Evolutionary conservation across 1,139 yeast genomes (phyloP).

Genomic region (Candida dubliniensis): DNA sequence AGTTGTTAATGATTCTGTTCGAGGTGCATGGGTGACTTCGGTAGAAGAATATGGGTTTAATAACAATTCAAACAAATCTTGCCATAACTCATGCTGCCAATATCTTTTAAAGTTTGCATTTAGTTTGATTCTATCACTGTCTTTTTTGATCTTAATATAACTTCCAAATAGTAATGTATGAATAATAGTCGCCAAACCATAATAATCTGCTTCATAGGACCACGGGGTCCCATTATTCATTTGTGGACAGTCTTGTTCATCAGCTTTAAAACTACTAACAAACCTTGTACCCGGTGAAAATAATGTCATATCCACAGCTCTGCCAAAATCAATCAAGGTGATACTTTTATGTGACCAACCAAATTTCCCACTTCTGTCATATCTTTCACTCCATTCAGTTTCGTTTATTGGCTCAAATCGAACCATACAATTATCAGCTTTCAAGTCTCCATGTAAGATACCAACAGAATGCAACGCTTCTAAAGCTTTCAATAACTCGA

Average conservation of each 20-base stretch:
- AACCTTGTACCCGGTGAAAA: slow-evolving; percentile 56
- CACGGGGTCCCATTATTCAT: slow-evolving; percentile 65
- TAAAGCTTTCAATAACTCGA: slow-evolving; percentile 59
- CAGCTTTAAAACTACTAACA: slow-evolving; percentile 61
- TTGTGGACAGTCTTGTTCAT: slow-evolving; percentile 75
- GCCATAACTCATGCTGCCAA: slow-evolving; percentile 79
- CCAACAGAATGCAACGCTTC: slow-evolving; percentile 64
- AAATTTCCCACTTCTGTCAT: slow-evolving; percentile 29
- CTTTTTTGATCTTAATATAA: slow-evolving; percentile 48
- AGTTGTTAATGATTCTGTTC: slow-evolving; percentile 30
- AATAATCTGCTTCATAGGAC: slow-evolving; percentile 84
- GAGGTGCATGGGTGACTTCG: slow-evolving; percentile 29
- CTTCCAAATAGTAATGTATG: slow-evolving; percentile 73
- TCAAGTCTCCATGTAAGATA: slow-evolving; percentile 81
- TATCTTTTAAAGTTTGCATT: slow-evolving; percentile 60
- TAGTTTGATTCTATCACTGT: slow-evolving; percentile 34
- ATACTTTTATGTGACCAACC: slow-evolving; percentile 62
- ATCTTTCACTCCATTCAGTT: slow-evolving; percentile 24
- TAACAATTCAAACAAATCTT: slow-evolving; percentile 59
- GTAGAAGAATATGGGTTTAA: slow-evolving; percentile 53
- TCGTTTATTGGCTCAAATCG: slow-evolving; percentile 38
- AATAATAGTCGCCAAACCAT: slow-evolving; percentile 75
- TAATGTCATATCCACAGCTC: slow-evolving; percentile 70
- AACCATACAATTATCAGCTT: slow-evolving; percentile 86
- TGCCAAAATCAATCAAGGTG: slow-evolving; percentile 77